A percentile compares a stretch with the other conserved stretches of the same genome.
Conservation (phyloP, 2,329 filamentous ascomycete species). For the Nigrospora oryzae region DNA sequence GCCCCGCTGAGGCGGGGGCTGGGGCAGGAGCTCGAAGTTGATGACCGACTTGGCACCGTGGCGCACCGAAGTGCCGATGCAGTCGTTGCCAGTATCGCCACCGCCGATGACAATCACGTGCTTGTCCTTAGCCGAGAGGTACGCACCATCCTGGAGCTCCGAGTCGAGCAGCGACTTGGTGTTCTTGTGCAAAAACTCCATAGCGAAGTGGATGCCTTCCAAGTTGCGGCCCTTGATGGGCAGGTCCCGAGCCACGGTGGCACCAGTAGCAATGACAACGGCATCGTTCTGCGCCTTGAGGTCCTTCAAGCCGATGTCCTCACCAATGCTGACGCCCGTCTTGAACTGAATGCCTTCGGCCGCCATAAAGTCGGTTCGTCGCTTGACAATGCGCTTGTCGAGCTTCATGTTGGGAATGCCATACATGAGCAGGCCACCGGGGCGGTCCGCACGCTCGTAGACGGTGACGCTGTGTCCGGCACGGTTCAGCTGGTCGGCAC, state of each 20-base stretch:
- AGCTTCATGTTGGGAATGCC: constrained; percentile 99
- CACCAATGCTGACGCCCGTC: constrained; percentile 69
- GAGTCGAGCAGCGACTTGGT: constrained; percentile 96
- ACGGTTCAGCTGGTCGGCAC: constrained; percentile 89
- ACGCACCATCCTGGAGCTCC: constrained; percentile 70
- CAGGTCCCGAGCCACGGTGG: constrained; percentile 86
- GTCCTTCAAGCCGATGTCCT: constrained; percentile 62
- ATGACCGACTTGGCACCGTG: constrained; percentile 92
- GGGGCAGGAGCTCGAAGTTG: constrained; percentile 93
- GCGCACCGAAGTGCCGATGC: constrained; percentile 91
- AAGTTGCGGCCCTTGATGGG: constrained; percentile 84
- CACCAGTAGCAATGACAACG: constrained; percentile 85
- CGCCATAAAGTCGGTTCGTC: constrained; percentile 90
- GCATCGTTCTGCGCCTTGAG: constrained; percentile 71
- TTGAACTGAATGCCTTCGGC: constrained; percentile 79
- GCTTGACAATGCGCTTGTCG: constrained; percentile 94
- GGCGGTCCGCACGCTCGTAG: constrained; percentile 85
- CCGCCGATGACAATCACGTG: constrained; percentile 94
- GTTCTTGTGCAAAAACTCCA: constrained; percentile 96
- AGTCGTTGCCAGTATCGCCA: constrained; percentile 96
- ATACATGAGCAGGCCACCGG: constrained; percentile 93
- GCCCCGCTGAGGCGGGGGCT: constrained; percentile 83
- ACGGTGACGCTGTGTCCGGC: constrained; percentile 83
- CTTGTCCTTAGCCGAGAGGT: constrained; percentile 94
- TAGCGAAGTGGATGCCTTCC: constrained; percentile 88